Evolutionary conservation across 192 early-diverging fungal genomes (phyloP), one percentile per base, ranked within the genome.

Genomic region (Backusella liffmaniae): DNA sequence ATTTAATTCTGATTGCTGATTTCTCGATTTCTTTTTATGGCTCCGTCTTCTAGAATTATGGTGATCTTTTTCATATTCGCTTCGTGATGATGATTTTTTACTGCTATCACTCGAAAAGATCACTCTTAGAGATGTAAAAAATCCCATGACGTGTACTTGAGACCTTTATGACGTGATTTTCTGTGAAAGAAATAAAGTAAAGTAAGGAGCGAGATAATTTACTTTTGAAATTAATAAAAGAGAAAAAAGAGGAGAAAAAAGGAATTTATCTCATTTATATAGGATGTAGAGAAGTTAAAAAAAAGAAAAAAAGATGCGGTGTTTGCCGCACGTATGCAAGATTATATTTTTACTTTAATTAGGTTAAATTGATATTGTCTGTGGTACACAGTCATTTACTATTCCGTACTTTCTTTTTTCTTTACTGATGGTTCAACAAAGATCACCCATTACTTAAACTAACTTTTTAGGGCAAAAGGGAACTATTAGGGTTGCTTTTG

Each of bases 321-420:
- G 21, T 26, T 26, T 26, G 21, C 53, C 53, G 53, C 6, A 26
- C 21, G 53, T 59, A 59, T 59, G 53, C 53, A 59, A 59, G 53
- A 59, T 59, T 59, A 59, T 59, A 59, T 59, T 59, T 59, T 59
- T 59, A 12, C 53, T 59, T 59, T 23, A 59, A 59, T 59, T 59
- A 59, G 53, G 23, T 59, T 59, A 59, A 59, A 59, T 59, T 59
- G 53, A 59, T 59, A 59, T 59, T 59, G 23, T 59, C 53, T 59
- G 53, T 59, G 53, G 53, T 7, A 59, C 53, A 59, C 23, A 26
- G 3, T 7, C 37, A 10, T 9, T 59, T 59, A 21, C 53, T 12
- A 49, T 59, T 59, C 53, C 23, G 53, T 59, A 26, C 23, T 26
- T 59, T 59, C 23, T 56, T 56, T 56, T 56, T 53, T 56, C 16